Conservation (phyloP, 2,329 filamentous ascomycete genomes). For the Beauveria asiatica region DNA sequence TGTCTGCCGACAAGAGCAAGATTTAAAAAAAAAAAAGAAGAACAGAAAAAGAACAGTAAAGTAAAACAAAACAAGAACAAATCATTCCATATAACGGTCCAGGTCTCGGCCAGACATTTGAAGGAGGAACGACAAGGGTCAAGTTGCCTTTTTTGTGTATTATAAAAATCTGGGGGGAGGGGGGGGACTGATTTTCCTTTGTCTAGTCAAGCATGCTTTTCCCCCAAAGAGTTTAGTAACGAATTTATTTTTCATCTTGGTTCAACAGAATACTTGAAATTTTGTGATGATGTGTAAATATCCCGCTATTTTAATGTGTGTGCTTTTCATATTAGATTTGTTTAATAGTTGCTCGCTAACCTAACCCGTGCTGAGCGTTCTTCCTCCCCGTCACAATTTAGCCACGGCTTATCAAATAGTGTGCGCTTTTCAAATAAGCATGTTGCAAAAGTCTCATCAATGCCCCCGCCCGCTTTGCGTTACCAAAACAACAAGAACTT, state of each 20-base stretch:
- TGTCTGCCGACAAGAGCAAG: slow-evolving; percentile 28
- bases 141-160: neutral
- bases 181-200: neutral
- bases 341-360: neutral
- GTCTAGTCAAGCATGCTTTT: slow-evolving; percentile 3
- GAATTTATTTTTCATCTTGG: neutral
- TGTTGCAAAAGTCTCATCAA: neutral
- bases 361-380: neutral
- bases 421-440: neutral
- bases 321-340: neutral
- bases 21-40: slow-evolving; percentile 11
- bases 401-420: neutral
- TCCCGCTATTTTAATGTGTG: neutral
- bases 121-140: neutral
- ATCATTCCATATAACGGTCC: neutral
- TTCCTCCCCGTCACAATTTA: neutral
- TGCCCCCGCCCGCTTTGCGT: neutral
- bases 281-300: neutral
- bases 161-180: neutral
- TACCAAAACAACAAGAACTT: neutral
- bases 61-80: slow-evolving; percentile 2
- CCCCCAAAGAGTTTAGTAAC: neutral
- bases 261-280: too few relatives aligned
- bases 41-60: neutral
- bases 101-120: neutral